Conservation (phyloP, 1,284 basidiomycete genomes). For the Ceratobasidium sp. region DNA sequence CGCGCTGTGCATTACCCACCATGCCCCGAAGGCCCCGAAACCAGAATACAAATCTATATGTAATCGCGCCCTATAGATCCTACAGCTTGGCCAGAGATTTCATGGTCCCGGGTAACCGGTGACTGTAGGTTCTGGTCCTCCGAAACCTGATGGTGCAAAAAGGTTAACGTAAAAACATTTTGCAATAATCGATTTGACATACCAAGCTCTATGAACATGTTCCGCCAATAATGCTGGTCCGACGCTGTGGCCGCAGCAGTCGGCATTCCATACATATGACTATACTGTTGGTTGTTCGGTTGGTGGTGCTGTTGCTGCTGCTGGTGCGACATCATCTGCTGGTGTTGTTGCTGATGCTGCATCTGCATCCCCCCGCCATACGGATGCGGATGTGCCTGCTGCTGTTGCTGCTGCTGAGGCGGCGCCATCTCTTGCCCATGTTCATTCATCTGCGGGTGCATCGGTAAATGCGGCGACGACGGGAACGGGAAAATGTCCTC, state of each 20-base stretch:
- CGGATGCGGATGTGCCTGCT: slow-evolving; percentile 9
- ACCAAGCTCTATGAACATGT: slow-evolving; percentile 48
- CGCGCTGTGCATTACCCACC: not conserved
- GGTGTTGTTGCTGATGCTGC: slow-evolving; percentile 44
- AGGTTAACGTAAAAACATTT: not conserved
- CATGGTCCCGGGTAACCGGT: slow-evolving; percentile 18
- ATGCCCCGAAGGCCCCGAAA: not conserved
- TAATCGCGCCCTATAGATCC: slow-evolving; percentile 3
- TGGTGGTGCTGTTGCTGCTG: slow-evolving; percentile 22
- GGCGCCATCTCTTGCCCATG: slow-evolving; percentile 31
- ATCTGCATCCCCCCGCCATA: slow-evolving; percentile 39
- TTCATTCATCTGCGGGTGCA: slow-evolving; percentile 54
- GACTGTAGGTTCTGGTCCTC: slow-evolving; percentile 37
- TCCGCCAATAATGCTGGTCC: slow-evolving; percentile 47
- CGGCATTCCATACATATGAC: slow-evolving; percentile 27
- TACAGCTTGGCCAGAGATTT: too few species aligned
- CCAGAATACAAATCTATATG: slow-evolving; percentile 12
- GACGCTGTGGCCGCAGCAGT: slow-evolving; percentile 35
- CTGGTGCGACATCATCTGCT: slow-evolving; percentile 32
- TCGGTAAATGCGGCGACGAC: slow-evolving; percentile 60
- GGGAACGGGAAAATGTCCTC: slow-evolving; percentile 59
- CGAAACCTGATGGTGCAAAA: slow-evolving; percentile 31
- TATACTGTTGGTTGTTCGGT: slow-evolving; percentile 21
- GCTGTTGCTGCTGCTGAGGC: slow-evolving; percentile 12
- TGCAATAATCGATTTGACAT: not conserved